phyloP scores from a whole-genome alignment of 257 asterid species.

The Solanum virginianum region DNA sequence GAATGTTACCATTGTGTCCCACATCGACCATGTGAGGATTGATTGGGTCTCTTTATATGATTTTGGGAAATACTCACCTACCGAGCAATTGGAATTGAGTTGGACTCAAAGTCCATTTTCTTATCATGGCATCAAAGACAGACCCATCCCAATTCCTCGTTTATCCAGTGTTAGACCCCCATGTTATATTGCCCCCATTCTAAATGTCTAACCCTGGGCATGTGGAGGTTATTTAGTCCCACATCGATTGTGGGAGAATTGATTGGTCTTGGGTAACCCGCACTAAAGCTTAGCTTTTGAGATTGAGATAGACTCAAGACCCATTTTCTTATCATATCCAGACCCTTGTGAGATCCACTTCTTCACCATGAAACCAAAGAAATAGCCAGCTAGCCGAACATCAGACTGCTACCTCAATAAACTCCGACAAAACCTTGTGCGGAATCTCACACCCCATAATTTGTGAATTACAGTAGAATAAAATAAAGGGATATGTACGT shows the following conservation, averaged over 20 bases:
- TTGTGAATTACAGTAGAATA: not conserved
- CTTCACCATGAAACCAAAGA: not conserved
- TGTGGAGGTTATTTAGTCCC: not conserved
- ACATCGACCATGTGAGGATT: not conserved
- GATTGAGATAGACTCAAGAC: not conserved
- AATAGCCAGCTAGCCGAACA: not conserved
- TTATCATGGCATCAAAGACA: not conserved
- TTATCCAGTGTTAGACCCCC: not conserved
- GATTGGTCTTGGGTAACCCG: not conserved
- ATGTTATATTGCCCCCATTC: not conserved
- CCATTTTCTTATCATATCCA: not conserved
- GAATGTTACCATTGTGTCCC: not conserved
- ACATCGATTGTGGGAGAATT: not conserved
- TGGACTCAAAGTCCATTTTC: not conserved
- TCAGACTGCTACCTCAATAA: not conserved
- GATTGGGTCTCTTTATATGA: not conserved
- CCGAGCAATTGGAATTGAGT: not conserved
- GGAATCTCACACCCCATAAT: not conserved
- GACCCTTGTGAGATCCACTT: not conserved
- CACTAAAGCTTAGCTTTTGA: not conserved
- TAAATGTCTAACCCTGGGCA: not conserved
- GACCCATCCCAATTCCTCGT: not conserved
- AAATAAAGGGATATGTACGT: not conserved
- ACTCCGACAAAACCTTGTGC: not conserved
- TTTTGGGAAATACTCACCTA: not conserved